Conservation (phyloP, 495 filamentous ascomycete genomes). For the Oidiodendron maius region DNA sequence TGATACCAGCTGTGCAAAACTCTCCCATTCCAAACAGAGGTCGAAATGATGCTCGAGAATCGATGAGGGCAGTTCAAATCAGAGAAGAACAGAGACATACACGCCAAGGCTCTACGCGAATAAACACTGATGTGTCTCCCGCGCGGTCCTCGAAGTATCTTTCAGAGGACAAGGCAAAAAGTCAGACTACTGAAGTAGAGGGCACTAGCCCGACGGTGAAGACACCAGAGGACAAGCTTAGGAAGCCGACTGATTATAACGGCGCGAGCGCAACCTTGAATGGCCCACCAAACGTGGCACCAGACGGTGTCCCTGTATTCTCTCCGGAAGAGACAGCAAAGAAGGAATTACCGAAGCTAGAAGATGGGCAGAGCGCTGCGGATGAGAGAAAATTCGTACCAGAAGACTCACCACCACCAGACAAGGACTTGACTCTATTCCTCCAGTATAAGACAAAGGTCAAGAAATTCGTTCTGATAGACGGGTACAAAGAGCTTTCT, state of each 20-base stretch:
- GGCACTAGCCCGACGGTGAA: conserved; percentile 41
- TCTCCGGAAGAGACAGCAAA: neutral
- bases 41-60: conserved; percentile 75
- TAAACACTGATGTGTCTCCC: conserved; percentile 51
- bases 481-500: conserved; percentile 75
- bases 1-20: conserved; percentile 74
- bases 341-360: neutral
- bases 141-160: conserved; percentile 56
- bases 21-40: conserved; percentile 85
- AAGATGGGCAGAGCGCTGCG: neutral
- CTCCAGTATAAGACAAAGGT: conserved; percentile 95
- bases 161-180: conserved; percentile 46
- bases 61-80: conserved; percentile 82
- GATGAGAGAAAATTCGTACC: conserved; percentile 39
- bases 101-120: conserved; percentile 52
- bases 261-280: conserved; percentile 21
- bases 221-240: conserved; percentile 57
- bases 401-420: conserved; percentile 69
- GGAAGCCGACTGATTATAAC: conserved; percentile 31
- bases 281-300: conserved; percentile 13
- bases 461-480: conserved; percentile 87
- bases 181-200: conserved; percentile 31
- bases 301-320: conserved; percentile 1
- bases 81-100: conserved; percentile 65
- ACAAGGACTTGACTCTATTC: conserved; percentile 92